Evolutionary conservation across 2,329 filamentous ascomycete genomes (phyloP), one percentile per base, ranked within the genome.

Genomic region (Fusarium avenaceum): DNA sequence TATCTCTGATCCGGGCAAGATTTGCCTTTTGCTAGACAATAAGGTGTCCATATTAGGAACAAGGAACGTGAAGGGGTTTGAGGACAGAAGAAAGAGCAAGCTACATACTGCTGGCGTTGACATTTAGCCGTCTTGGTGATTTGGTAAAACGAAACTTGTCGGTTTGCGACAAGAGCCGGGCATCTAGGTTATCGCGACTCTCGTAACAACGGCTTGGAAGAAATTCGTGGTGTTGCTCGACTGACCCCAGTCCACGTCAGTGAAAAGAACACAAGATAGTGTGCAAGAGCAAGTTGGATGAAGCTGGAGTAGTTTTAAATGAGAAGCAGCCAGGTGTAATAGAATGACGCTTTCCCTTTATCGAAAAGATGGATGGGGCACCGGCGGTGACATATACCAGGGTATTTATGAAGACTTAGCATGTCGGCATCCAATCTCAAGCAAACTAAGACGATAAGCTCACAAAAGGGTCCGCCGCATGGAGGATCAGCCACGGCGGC

Each of bases 1-100:
- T 94, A 72, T 94, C 90, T 67, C 91, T 86, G 69, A 93, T 90
- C 59, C 91, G 89, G 65, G 78, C 79, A 70, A 81, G 73, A 58
- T 81, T 81, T 63, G 78, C 78, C 63, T 77, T 79, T 67, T 80
- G 78, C 78, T 80, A 67, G 22, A 57, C 22, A 61, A 33, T 40
- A 65, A 63, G 54, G 52, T 49, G 30, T 59, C 56, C 50, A 33
- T 28, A 57, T 70, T 58, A 73, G 61, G 59, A 65, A 68, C 55
- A 60, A 39, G 49, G 55, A 58, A 59, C 46, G 49, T 49, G 35
- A 42, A 43, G 39, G 52, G 49, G 43, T 46, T 39, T 59, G 42
- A 46, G 32, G 52, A 48, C 57, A 49, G 45, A 44, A 26, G 46
- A 62, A 43, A 33, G 51, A 58, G 58, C 52, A 60, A 52, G 47